These are phyloP conservation scores for Trichoderma polysporum DNA, from an alignment of 2,329 filamentous ascomycete species.

Conservation along the genomic window DNA sequence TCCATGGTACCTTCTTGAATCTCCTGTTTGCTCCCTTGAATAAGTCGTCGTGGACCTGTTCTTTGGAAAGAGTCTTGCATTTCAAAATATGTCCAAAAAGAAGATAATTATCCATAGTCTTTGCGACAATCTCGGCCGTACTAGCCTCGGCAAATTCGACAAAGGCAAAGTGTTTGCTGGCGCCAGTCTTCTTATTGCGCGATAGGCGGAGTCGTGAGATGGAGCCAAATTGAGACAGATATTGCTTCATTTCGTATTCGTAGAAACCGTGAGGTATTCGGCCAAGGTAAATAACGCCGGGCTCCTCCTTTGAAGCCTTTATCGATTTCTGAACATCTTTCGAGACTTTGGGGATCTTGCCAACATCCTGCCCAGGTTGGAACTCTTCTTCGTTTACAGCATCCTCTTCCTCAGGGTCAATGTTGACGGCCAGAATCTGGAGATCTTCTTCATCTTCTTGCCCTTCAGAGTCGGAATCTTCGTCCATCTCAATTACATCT, in stretches of 20 bases:
- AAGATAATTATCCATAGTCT: constrained; percentile 97
- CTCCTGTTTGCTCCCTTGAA: constrained; percentile 90
- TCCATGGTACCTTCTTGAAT: constrained; percentile 86
- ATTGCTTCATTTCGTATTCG: constrained; percentile 90
- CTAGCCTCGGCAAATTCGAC: constrained; percentile 81
- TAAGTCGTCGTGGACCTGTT: constrained; percentile 74
- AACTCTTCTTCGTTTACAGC: constrained; percentile 39
- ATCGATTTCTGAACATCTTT: constrained; percentile 46
- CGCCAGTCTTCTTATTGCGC: constrained; percentile 87
- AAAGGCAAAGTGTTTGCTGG: constrained; percentile 92
- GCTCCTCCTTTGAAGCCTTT: constrained; percentile 48
- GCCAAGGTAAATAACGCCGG: constrained; percentile 85
- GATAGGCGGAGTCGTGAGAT: constrained; percentile 79
- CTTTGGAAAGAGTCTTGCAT: constrained; percentile 73
- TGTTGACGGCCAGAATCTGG: constrained; percentile 43
- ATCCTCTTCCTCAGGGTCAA: constrained; percentile 48
- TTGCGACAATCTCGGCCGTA: constrained; percentile 83
- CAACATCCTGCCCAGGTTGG: constrained; percentile 51
- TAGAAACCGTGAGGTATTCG: constrained; percentile 93
- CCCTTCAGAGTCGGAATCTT: constrained; percentile 38
- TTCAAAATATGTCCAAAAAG: constrained; percentile 93
- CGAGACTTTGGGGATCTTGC: constrained; percentile 50
- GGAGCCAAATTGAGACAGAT: constrained; percentile 89
- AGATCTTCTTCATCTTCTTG: constrained; percentile 44
- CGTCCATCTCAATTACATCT: constrained; percentile 34